These are phyloP conservation scores for Stagonosporopsis rhizophila DNA, from an alignment of 2,329 filamentous ascomycete species.

Conservation along the genomic window DNA sequence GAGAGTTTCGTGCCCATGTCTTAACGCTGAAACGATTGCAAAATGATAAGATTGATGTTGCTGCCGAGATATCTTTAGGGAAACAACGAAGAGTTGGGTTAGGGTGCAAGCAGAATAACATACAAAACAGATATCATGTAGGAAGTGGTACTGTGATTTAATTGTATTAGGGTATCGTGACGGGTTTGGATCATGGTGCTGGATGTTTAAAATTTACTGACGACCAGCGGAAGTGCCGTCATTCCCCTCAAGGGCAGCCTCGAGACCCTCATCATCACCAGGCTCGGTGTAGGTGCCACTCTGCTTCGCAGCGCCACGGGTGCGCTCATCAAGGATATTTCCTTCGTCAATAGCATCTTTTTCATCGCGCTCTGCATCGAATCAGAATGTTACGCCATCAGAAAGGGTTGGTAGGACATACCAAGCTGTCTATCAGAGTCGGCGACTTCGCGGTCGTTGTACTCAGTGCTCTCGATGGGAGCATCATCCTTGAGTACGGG, in stretches of 20 bases:
- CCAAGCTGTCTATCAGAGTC: constrained; percentile 58
- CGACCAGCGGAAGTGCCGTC: constrained; percentile 44
- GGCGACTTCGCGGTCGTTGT: constrained; percentile 52
- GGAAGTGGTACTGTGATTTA: no score
- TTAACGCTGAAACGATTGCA: no score
- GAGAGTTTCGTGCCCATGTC: no score
- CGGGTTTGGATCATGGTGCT: neutral
- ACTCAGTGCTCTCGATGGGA: constrained; percentile 52
- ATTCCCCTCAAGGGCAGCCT: constrained; percentile 46
- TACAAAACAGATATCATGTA: no score
- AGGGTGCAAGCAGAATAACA: no score
- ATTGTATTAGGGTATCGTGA: neutral
- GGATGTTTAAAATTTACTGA: constrained; percentile 18
- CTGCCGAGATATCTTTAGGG: no score
- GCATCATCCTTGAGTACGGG: constrained; percentile 57
- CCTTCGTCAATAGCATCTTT: constrained; percentile 56
- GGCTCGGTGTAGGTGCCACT: constrained; percentile 58
- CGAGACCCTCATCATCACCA: constrained; percentile 59
- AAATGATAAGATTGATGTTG: no score
- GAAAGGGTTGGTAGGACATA: constrained; percentile 30
- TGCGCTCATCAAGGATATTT: constrained; percentile 58
- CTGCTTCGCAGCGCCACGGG: constrained; percentile 56
- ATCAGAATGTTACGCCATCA: neutral
- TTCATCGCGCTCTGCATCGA: constrained; percentile 53
- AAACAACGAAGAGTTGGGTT: no score